Percentiles rank a stretch among this genome's conserved stretches.
phyloP scores from a whole-genome alignment of 176 grass and related monocot species.

The Aegilops speltoides region DNA sequence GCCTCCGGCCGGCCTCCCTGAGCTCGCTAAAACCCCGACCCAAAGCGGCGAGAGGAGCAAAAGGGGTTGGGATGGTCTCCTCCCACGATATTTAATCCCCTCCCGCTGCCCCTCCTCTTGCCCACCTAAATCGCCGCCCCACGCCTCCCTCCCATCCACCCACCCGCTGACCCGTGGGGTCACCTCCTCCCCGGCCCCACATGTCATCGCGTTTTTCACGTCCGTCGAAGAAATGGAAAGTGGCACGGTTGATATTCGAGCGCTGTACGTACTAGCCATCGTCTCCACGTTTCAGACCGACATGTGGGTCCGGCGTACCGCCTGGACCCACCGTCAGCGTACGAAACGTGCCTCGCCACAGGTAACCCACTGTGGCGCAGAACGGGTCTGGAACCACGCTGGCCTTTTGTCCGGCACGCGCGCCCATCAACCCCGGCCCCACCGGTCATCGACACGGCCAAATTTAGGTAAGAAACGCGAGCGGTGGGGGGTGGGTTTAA shows the following conservation, averaged over 20 bases:
- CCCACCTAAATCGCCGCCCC: not conserved
- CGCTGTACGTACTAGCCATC: not conserved
- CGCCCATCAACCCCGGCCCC: accelerated
- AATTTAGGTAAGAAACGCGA: not conserved
- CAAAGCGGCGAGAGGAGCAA: constrained; percentile 46
- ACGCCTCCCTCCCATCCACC: accelerated
- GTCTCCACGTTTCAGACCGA: not conserved
- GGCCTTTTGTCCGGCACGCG: not conserved
- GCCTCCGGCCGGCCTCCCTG: constrained; percentile 42
- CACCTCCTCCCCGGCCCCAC: accelerated
- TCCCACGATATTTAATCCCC: constrained; percentile 56
- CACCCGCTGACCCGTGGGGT: accelerated
- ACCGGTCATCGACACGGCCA: not conserved
- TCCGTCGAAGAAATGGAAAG: accelerated
- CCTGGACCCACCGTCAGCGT: not conserved
- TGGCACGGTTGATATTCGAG: not conserved
- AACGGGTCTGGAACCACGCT: not conserved
- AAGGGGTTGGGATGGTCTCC: constrained; percentile 19
- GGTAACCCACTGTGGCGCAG: not conserved
- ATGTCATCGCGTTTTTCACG: accelerated
- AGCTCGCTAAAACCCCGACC: constrained; percentile 77
- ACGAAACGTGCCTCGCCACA: accelerated
- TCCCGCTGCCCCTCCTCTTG: not conserved
- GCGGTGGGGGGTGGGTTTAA: constrained; percentile 5
- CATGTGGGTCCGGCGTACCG: accelerated